Base-by-base conservation (phyloP, 2,329 filamentous ascomycete genomes). In the Trichoderma sp. region DNA sequence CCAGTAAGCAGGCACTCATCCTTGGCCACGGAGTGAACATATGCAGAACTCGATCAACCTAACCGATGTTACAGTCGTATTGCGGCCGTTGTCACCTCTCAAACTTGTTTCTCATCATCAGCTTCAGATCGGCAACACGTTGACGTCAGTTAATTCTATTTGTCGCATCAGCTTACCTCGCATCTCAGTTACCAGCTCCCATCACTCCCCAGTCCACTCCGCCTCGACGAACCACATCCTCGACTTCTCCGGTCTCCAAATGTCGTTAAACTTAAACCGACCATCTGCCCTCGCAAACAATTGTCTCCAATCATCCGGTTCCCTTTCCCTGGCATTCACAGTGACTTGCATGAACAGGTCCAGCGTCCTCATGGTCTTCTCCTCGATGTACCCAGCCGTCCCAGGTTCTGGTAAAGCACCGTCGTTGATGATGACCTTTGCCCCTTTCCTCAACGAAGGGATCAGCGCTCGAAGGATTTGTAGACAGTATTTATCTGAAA, bases 401-500 rank as follows among this genome's bases (percentile, higher is more conserved):
- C 73, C 72, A 9, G 75, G 75, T 65, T 76, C 73, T 3, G 76
- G 78, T 43, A 79, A 71, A 15, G 73, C 75, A 6, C 71, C 71
- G 34, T 80, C 78, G 64, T 77, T 78, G 66, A 79, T 72, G 63
- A 79, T 69, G 21, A 79, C 65, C 34, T 71, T 74, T 14, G 78
- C 74, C 1, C 78, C 77, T 4, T 72, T 72, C 39, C 77, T 77
- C 11, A 82, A 72, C 4, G 76, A 78, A 9, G 79, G 79, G 9
- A 80, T 72, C 6, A 82, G 74, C 1, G 74, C 75, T 21, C 76
- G 74, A 26, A 82, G 72, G 43, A 82, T 80, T 57, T 77, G 72
- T 2, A 80, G 61, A 60, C 74, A 77, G 71, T 82, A 79, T 65
- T 78, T 78, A 73, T 83, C 78, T 1, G 76, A 71, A 74, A 78